phyloP scores from a whole-genome alignment of 306 rosid genomes.

The Acacia acuminata region DNA sequence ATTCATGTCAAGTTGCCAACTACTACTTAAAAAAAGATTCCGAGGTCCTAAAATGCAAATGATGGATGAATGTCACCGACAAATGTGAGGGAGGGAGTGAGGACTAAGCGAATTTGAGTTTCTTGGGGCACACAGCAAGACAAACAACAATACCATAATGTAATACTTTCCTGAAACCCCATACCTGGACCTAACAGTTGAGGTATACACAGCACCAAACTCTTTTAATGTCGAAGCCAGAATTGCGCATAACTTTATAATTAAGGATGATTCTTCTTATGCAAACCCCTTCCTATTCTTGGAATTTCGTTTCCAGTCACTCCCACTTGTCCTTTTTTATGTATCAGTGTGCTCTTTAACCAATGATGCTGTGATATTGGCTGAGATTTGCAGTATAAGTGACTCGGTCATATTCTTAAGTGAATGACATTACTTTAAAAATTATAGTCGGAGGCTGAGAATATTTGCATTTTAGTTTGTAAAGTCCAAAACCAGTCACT shows the following conservation, averaged over 20 bases:
- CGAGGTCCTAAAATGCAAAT: not conserved
- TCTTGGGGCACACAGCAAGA: slow-evolving; percentile 1
- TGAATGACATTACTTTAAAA: not conserved
- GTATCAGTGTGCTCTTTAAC: not conserved
- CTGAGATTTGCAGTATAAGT: not conserved
- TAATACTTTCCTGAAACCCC: not conserved
- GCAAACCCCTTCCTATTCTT: not conserved
- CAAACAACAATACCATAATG: not conserved
- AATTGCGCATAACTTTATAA: not conserved
- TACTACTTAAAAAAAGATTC: not conserved
- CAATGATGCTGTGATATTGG: not conserved
- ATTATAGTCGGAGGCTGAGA: not conserved
- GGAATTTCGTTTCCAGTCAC: not conserved
- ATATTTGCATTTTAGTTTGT: not conserved
- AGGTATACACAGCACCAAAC: slow-evolving; percentile 21
- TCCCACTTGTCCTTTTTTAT: slow-evolving; percentile 1
- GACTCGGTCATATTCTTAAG: not conserved
- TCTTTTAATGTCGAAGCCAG: slow-evolving; percentile 8
- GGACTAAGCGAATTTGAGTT: not conserved
- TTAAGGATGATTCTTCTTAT: not conserved
- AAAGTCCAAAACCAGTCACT: too few relatives aligned
- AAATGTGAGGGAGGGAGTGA: not conserved
- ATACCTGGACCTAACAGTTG: slow-evolving; percentile 5
- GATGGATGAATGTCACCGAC: slow-evolving; percentile 27
- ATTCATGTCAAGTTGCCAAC: not conserved